A percentile compares a stretch with the other conserved stretches of the same genome.
These are phyloP conservation scores for Microbotryomycetes sp. DNA, from an alignment of 1,284 basidiomycete species.

Conservation along the genomic window DNA sequence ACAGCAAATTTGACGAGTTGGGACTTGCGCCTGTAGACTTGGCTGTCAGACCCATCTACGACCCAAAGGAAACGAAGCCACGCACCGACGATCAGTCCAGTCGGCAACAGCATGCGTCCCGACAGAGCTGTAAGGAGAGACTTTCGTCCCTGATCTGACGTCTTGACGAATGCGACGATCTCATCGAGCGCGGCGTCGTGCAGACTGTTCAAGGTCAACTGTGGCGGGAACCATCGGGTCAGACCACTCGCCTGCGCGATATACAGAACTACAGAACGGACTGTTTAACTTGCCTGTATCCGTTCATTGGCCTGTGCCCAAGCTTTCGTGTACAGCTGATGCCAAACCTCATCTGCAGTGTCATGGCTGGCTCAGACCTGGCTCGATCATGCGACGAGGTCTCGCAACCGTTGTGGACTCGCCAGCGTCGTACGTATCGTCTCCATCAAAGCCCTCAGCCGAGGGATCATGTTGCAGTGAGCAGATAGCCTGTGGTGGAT, in stretches of 20 bases:
- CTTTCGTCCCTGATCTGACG: neutral
- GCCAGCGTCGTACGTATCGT: no score
- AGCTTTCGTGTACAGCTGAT: slow-evolving; percentile 10
- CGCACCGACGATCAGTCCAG: slow-evolving; percentile 28
- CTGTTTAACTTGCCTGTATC: slow-evolving; percentile 5
- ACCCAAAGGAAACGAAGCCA: neutral
- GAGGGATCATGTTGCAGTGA: no score
- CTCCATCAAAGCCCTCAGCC: no score
- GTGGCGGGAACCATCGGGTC: neutral
- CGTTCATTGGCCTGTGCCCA: neutral
- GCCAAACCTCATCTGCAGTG: neutral
- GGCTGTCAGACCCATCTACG: neutral
- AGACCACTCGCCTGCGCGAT: neutral
- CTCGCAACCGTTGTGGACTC: no score
- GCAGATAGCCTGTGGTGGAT: no score
- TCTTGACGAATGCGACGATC: slow-evolving; percentile 18
- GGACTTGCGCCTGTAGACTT: slow-evolving; percentile 23
- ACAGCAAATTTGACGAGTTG: slow-evolving; percentile 25
- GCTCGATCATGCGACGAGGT: no score
- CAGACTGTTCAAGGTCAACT: slow-evolving; percentile 15
- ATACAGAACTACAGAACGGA: neutral
- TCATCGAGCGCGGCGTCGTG: slow-evolving; percentile 28
- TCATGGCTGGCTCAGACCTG: no score
- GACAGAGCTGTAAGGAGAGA: slow-evolving; percentile 3
- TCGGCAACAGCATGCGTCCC: neutral